Base-by-base conservation (phyloP, 202 grass and related monocot genomes). In the Hordeum pubiflorum region DNA sequence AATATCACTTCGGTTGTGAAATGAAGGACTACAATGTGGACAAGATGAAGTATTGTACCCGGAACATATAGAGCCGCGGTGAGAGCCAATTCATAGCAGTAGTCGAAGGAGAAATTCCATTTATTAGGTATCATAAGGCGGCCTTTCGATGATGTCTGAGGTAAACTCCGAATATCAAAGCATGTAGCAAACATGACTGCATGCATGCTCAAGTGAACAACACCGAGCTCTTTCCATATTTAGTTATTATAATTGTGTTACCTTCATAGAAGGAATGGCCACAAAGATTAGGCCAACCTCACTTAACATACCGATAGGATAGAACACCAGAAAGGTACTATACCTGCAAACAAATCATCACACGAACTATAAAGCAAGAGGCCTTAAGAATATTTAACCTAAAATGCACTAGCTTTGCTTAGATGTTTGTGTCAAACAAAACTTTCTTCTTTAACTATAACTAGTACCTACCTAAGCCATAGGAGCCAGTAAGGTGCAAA, bases 261-360 rank as follows among this genome's bases (percentile, higher is more conserved):
- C 94, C 91, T 91, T 89, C 62, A 97, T 93, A 69, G 59, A 97
- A 64, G 92, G 94, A 84, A 93, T 33, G 10, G 88, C 90, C 48
- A 82, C 69, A n/a, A 89, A 97, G 63, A 94, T 94, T 8, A 94
- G 60, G 65, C 95, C 95, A 82, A 93, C 86, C 43, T 94, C 95
- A 7, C 92, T 98, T 11, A 83, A 52, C 18, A 94, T 85, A 33
- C 92, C 92, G 83, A 87, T 93, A 81, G 95, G 92, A 85, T 98
- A 98, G n/a, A 94, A 66, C 37, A 98, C 1, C 64, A 93, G 21
- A 74, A 98, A 98, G 7, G 92, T 94, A 77, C 85, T 94, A 36
- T 93, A 98, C 54, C 92, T 97, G 84, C 34, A 86, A 7, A 59
- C 7, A 87, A 56, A 57, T 21, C 2, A 5, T 1, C 5, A 50